A percentile compares a stretch with the other conserved stretches of the same genome.
Evolutionary conservation across 768 basidiomycete species (phyloP).

Genomic region (Pleurotus sapidus): DNA sequence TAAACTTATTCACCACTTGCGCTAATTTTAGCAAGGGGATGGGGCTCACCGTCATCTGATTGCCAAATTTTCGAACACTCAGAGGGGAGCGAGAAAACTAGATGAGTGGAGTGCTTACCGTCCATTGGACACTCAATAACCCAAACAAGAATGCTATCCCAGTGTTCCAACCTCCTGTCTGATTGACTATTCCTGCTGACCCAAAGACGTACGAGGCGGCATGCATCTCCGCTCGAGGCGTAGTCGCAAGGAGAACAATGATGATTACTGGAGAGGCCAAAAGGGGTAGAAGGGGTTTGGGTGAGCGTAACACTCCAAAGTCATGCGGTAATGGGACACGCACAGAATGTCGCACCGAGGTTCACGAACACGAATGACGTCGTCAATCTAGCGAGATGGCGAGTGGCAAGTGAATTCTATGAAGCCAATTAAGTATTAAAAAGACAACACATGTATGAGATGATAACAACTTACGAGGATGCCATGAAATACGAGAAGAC

Average conservation of each 20-base stretch:
- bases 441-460: not conserved
- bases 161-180: constrained; percentile 75
- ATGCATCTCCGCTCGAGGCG: constrained; percentile 76
- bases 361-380: constrained; percentile 85
- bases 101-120: constrained; percentile 40
- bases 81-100: constrained; percentile 1
- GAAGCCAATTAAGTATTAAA: constrained; percentile 1
- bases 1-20: not conserved
- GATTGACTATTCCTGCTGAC: constrained; percentile 67
- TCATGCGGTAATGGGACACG: constrained; percentile 15
- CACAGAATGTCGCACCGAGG: constrained; percentile 71
- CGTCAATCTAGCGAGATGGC: constrained; percentile 71
- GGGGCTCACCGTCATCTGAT: constrained; percentile 53
- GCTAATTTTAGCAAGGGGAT: not conserved
- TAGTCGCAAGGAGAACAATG: constrained; percentile 77
- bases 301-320: not conserved
- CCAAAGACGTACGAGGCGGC: constrained; percentile 79
- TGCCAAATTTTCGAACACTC: constrained; percentile 15
- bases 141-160: constrained; percentile 86
- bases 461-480: constrained; percentile 42
- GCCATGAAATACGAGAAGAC: constrained; percentile 76
- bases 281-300: not conserved
- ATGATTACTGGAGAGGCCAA: constrained; percentile 63
- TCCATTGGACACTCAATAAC: constrained; percentile 85
- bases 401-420: constrained; percentile 72